Evolutionary conservation across 805 yeast species (phyloP).

Genomic region (Metschnikowia kofuensis): DNA sequence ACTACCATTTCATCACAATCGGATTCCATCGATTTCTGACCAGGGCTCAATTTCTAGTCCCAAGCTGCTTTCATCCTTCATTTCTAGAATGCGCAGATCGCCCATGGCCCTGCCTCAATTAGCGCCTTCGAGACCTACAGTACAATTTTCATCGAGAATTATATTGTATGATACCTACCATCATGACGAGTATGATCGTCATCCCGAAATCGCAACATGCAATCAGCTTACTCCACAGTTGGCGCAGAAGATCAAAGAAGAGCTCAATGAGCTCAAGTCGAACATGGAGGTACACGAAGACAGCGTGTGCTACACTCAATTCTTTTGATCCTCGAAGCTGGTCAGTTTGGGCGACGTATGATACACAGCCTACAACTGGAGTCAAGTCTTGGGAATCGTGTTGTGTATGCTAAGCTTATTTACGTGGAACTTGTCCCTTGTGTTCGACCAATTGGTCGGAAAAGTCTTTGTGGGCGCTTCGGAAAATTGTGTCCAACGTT

Average conservation of each 20-base stretch:
- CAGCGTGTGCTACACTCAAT: constrained; percentile 81
- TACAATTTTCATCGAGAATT: constrained; percentile 76
- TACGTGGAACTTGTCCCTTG: constrained; percentile 16
- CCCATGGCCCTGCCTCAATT: constrained; percentile 14
- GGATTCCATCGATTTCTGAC: constrained; percentile 30
- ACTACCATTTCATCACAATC: constrained; percentile 30
- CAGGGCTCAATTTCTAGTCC: constrained; percentile 28
- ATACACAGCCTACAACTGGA: too few relatives aligned
- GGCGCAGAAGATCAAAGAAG: constrained; percentile 84
- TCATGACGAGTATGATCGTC: constrained; percentile 84
- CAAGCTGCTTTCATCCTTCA: constrained; percentile 30
- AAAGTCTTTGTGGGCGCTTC: constrained; percentile 39
- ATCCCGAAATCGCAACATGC: constrained; percentile 90
- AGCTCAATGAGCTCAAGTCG: constrained; percentile 73
- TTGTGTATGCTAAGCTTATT: neutral
- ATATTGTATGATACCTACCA: constrained; percentile 82
- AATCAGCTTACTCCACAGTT: constrained; percentile 82
- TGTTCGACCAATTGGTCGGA: constrained; percentile 18
- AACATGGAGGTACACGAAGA: constrained; percentile 81
- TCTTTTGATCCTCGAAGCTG: constrained; percentile 42
- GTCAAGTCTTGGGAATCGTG: too few relatives aligned
- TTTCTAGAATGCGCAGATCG: constrained; percentile 26
- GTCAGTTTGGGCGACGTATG: too few relatives aligned
- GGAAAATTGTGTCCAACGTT: constrained; percentile 44
- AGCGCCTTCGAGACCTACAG: constrained; percentile 26